Evolutionary conservation across 2,329 filamentous ascomycete genomes (phyloP), one percentile per base, ranked within the genome.

Genomic region (Zymoseptoria ardabiliae): DNA sequence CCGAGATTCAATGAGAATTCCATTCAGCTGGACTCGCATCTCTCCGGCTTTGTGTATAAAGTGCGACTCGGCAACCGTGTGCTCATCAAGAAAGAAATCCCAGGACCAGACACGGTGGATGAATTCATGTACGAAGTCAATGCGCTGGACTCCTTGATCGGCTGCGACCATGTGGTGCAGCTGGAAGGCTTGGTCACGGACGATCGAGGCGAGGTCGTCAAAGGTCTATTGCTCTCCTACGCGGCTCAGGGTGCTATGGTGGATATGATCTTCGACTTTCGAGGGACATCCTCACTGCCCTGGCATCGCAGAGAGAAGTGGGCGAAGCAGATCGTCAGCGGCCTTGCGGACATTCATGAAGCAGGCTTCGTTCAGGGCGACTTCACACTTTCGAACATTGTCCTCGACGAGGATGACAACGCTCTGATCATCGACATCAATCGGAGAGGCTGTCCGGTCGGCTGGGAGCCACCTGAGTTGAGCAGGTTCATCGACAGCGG

Each of bases 371-470:
- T 99, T 10, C 94, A 99, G 71, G 94, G 94, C 22, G 94, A 99
- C 71, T 97, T 99, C 65, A 99, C 94, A 0, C 80, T 99, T 25
- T 96, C 92, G 4, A 99, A 99, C 71, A 96, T 99, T 65, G 94
- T 99, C 62, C 88, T 99, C 69, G 91, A 97, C 72, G 81, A 82
- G 11, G 76, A 88, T 50, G 87, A 91, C 70, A 83, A 97, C 70
- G 94, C 93, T 8, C 93, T 95, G 69, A 97, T 99, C 66, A 99
- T 99, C 70, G 94, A 99, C 74, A 97, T 99, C 77, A 99, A 99
- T 76, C 84, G 94, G 58, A 83, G 94, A 68, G 94, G 94, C n/a
- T 99, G 94, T 69, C 94, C 94, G 0, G 90, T 97, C 4, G 93
- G 93, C 22, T 99, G 94, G 94, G 94, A 99, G 67, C 92, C 94